Evolutionary conservation across 116 monocot genomes (phyloP).

Genomic region (Posidonia oceanica): DNA sequence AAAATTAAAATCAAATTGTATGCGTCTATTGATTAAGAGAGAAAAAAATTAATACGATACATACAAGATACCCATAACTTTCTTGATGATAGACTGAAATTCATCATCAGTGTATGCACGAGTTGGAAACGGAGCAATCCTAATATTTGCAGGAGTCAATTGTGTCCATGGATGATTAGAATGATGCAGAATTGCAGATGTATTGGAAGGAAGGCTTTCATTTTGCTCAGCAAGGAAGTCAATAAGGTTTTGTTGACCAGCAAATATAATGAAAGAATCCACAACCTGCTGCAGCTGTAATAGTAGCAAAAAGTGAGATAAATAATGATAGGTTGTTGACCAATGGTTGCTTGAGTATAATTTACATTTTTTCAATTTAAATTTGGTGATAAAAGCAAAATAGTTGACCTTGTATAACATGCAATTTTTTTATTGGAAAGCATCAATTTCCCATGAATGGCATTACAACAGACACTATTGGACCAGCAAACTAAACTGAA

Average conservation of each 20-base stretch:
- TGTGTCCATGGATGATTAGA: slow-evolving; percentile 21
- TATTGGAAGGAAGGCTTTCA: not conserved
- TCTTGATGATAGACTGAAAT: slow-evolving; percentile 79
- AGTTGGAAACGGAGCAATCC: slow-evolving; percentile 84
- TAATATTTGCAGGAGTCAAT: slow-evolving; percentile 56
- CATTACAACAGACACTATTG: too few relatives aligned
- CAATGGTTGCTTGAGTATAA: too few relatives aligned
- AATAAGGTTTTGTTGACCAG: slow-evolving; percentile 32
- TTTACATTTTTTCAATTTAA: too few relatives aligned
- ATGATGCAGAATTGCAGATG: slow-evolving; percentile 6
- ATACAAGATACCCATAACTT: slow-evolving; percentile 84
- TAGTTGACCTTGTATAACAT: too few relatives aligned
- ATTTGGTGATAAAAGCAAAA: too few relatives aligned
- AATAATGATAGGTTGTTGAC: too few relatives aligned
- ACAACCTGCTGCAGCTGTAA: slow-evolving; percentile 72
- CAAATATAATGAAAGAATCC: slow-evolving; percentile 63
- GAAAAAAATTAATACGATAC: slow-evolving; percentile 18
- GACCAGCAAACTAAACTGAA: too few relatives aligned
- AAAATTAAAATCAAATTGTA: too few relatives aligned
- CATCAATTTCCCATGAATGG: too few relatives aligned
- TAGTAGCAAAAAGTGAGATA: not conserved
- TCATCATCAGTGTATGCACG: slow-evolving; percentile 91
- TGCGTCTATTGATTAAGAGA: too few relatives aligned
- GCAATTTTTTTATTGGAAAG: too few relatives aligned
- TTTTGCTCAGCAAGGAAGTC: slow-evolving; percentile 8